Evolutionary conservation across 106 monocot genomes (phyloP), one percentile per base, ranked within the genome.

Genomic region (Allium cepa): DNA sequence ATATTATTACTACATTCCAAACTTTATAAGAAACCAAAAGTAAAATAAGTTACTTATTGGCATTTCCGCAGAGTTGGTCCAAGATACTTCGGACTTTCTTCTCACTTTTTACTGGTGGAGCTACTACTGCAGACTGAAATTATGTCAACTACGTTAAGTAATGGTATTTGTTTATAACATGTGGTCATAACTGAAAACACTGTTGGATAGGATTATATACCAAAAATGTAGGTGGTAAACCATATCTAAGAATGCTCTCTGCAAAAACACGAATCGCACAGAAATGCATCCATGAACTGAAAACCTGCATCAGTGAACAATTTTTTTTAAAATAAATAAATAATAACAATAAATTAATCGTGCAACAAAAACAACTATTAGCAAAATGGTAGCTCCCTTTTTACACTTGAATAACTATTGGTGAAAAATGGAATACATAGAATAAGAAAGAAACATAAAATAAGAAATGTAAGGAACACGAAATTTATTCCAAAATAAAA

Each of bases 181-280:
- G 49, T 17, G 36, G 17, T 52, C 12, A 50, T 56, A 53, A 17
- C 16, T 15, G 52, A 58, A 49, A 9, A 6, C 12, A 36, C 12
- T 55, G 9, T 17, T 48, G 26, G 18, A 22, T 7, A 60, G 4
- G 50, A 46, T 61, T 46, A 17, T 17, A 16, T 91, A 95, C 95
- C 91, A 92, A 72, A 69, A 87, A 97, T 59, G 86, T 80, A 67
- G 97, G 92, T 7, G 97, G 97, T 52, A 97, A 78, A 46, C 97
- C 97, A 73, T 92, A 92, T 92, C 96, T 79, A 26, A 97, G 92
- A 71, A 97, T 97, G 80, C 97, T 97, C 80, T 97, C 97, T n/a
- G 75, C 76, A 79, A 97, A 97, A 7, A 87, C 78, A 57, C 92
- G 84, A 16, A 92, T 78, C 49, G 97, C 92, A 76, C 89, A 97